Evolutionary conservation across 371 early-diverging fungal species (phyloP).

Genomic region (Mortierella sp.): DNA sequence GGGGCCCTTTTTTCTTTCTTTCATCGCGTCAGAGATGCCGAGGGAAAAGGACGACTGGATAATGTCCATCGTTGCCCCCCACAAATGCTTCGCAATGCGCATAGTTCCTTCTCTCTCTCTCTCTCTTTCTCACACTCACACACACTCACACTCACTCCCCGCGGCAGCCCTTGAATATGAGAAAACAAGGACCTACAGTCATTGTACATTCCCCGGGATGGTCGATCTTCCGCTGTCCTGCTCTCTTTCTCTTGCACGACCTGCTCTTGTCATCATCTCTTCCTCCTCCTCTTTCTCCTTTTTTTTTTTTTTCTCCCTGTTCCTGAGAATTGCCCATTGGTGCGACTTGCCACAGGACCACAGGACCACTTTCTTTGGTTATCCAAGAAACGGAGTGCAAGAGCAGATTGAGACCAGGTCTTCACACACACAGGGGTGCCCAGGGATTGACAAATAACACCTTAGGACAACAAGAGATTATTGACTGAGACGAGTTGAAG

Average conservation of each 20-base stretch:
- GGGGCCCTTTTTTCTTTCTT: too few species aligned
- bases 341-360: not conserved
- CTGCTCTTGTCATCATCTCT: not conserved
- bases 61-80: too few species aligned
- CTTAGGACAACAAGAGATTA: too few species aligned
- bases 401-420: not conserved
- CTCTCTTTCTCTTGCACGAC: not conserved
- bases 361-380: not conserved
- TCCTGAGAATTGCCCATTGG: not conserved
- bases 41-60: too few species aligned
- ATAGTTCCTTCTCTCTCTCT: not conserved
- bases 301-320: not conserved
- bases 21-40: too few species aligned
- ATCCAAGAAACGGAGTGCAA: not conserved
- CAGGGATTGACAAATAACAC: too few species aligned
- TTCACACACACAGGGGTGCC: not conserved
- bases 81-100: too few species aligned
- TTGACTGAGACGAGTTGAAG: too few species aligned
- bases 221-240: not conserved
- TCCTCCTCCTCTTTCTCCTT: not conserved
- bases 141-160: too few species aligned
- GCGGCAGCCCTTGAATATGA: too few species aligned
- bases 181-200: too few species aligned
- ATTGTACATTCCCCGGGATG: constrained; percentile 35
- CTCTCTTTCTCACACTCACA: too few species aligned